phyloP scores from a whole-genome alignment of 768 basidiomycete genomes.

The Galerina sulciceps region DNA sequence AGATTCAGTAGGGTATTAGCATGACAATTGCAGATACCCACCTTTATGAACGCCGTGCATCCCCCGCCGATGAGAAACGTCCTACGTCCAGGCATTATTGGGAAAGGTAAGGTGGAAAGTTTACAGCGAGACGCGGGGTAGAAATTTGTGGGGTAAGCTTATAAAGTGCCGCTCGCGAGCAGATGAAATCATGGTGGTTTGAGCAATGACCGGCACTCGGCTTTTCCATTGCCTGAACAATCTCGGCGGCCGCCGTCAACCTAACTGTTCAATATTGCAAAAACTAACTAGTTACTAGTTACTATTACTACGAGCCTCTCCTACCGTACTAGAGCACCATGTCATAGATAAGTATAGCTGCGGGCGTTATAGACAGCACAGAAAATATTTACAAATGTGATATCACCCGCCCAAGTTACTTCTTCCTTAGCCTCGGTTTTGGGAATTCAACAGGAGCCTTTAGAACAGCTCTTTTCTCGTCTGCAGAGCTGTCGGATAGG shows the following conservation, averaged over 20 bases:
- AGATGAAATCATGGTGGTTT: background rate
- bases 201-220: slow-evolving; percentile 13
- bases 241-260: background rate
- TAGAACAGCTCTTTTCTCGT: slow-evolving; percentile 74
- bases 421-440: slow-evolving; percentile 52
- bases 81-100: slow-evolving; percentile 43
- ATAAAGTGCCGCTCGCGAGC: background rate
- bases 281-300: no score
- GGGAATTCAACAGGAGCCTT: slow-evolving; percentile 84
- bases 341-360: no score
- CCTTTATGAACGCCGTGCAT: slow-evolving; percentile 81
- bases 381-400: background rate
- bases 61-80: slow-evolving; percentile 76
- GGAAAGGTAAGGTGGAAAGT: background rate
- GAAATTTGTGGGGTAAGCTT: slow-evolving; percentile 12
- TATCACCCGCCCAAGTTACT: slow-evolving; percentile 1
- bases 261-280: no score
- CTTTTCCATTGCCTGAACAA: slow-evolving; percentile 1
- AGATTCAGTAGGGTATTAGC: slow-evolving; percentile 9
- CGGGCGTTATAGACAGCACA: background rate
- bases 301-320: no score
- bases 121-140: slow-evolving; percentile 3
- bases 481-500: slow-evolving; percentile 62
- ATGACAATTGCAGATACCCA: slow-evolving; percentile 25
- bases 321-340: no score